Evolutionary conservation across 768 basidiomycete genomes (phyloP).

Genomic region (Lactifluus rugatus): DNA sequence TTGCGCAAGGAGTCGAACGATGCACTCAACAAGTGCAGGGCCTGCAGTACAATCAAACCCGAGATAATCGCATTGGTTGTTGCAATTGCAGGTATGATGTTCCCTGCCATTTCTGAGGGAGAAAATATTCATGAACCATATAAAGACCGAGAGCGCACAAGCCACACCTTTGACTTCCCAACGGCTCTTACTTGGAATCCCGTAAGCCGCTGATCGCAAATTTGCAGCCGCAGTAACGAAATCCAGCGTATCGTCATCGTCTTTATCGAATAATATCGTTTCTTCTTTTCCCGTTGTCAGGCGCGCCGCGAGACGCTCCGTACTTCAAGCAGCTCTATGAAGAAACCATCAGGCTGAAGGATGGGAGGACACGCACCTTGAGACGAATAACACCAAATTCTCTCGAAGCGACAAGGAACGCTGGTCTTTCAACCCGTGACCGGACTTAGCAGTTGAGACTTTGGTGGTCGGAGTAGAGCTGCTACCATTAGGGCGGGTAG

Average conservation of each 20-base stretch:
- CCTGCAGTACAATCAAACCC: constrained; percentile 89
- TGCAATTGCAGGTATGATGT: constrained; percentile 98
- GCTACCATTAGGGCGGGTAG: constrained; percentile 16
- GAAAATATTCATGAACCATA: not conserved
- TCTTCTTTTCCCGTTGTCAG: constrained; percentile 50
- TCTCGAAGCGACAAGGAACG: constrained; percentile 66
- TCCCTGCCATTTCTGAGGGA: constrained; percentile 88
- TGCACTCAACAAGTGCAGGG: constrained; percentile 70
- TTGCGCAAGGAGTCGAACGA: constrained; percentile 54
- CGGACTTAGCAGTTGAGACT: not conserved
- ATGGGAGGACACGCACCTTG: constrained; percentile 46
- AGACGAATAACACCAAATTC: constrained; percentile 72
- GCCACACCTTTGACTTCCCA: constrained; percentile 91
- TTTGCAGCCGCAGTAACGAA: constrained; percentile 96
- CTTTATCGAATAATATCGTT: constrained; percentile 89
- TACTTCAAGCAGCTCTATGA: constrained; percentile 36
- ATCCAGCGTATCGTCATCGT: constrained; percentile 93
- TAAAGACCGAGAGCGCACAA: not conserved
- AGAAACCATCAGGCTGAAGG: not conserved
- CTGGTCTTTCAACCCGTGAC: constrained; percentile 66
- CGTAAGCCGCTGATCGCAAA: constrained; percentile 82
- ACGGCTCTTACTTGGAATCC: constrained; percentile 78
- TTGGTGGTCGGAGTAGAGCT: constrained; percentile 1
- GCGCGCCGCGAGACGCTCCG: constrained; percentile 66
- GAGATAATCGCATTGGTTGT: constrained; percentile 98